A percentile compares a stretch with the other conserved stretches of the same genome.
Conservation (phyloP, 768 basidiomycete genomes). For the Amanita pallidorosea region DNA sequence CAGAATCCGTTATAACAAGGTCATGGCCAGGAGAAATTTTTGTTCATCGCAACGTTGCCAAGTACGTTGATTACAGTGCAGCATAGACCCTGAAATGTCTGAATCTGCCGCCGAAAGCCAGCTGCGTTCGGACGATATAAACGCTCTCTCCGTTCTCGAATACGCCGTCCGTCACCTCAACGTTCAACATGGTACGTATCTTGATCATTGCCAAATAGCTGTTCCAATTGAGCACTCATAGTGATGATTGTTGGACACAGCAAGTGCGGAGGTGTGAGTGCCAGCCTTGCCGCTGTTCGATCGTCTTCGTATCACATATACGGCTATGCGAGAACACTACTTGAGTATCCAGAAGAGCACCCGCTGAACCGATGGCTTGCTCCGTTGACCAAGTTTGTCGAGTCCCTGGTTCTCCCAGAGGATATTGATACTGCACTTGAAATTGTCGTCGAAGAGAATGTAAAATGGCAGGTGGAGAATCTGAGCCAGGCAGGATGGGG, state of each 20-base stretch:
- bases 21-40: constrained; percentile 74
- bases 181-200: constrained; percentile 63
- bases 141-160: constrained; percentile 56
- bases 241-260: constrained; percentile 81
- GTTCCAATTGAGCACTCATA: constrained; percentile 27
- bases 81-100: not conserved
- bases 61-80: constrained; percentile 33
- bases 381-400: constrained; percentile 49
- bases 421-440: constrained; percentile 28
- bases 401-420: constrained; percentile 29
- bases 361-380: constrained; percentile 64
- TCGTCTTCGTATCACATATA: constrained; percentile 19
- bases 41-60: constrained; percentile 81
- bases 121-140: constrained; percentile 62
- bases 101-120: constrained; percentile 35
- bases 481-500: constrained; percentile 28
- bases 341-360: constrained; percentile 24
- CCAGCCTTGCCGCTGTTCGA: constrained; percentile 38
- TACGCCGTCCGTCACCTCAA: constrained; percentile 66
- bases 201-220: constrained; percentile 10
- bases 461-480: constrained; percentile 42
- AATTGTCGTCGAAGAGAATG: constrained; percentile 48
- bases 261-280: constrained; percentile 67
- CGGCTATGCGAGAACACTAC: constrained; percentile 22
- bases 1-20: constrained; percentile 63